Evolutionary conservation across 148 eudicot genomes (phyloP).

Genomic region (Fagopyrum esculentum): DNA sequence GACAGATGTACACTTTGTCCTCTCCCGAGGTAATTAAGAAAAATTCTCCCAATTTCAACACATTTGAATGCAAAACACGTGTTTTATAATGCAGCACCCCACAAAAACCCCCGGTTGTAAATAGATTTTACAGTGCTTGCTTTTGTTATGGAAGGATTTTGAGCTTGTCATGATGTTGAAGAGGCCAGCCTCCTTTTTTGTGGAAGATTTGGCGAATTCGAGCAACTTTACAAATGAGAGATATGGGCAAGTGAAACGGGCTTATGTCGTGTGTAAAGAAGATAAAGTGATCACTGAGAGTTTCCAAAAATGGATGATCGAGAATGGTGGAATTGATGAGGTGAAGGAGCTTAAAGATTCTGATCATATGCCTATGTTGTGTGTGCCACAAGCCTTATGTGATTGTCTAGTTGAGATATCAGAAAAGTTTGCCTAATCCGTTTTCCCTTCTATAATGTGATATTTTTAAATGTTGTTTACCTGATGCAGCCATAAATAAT

Average conservation of each 20-base stretch:
- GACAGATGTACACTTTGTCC: conserved; percentile 14
- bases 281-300: conserved; percentile 22
- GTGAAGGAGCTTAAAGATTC: conserved; percentile 34
- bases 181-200: conserved; percentile 29
- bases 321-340: conserved; percentile 24
- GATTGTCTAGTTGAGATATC: conserved; percentile 28
- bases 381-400: conserved; percentile 27
- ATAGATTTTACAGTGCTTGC: background rate
- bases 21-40: conserved; percentile 25
- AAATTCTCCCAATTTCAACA: background rate
- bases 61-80: background rate
- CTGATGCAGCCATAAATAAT: background rate
- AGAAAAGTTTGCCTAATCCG: background rate
- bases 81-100: background rate
- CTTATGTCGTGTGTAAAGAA: conserved; percentile 23
- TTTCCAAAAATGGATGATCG: conserved; percentile 34
- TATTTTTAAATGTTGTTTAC: background rate
- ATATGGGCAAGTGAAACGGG: conserved; percentile 37
- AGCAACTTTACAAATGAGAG: conserved; percentile 24
- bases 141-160: conserved; percentile 30
- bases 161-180: conserved; percentile 27
- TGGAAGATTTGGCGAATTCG: conserved; percentile 18
- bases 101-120: background rate
- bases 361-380: conserved; percentile 49
- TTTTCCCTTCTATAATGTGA: background rate